A percentile compares a stretch with the other conserved stretches of the same genome.
Evolutionary conservation across 768 basidiomycete genomes (phyloP).

Genomic region (Nidularia sp.): DNA sequence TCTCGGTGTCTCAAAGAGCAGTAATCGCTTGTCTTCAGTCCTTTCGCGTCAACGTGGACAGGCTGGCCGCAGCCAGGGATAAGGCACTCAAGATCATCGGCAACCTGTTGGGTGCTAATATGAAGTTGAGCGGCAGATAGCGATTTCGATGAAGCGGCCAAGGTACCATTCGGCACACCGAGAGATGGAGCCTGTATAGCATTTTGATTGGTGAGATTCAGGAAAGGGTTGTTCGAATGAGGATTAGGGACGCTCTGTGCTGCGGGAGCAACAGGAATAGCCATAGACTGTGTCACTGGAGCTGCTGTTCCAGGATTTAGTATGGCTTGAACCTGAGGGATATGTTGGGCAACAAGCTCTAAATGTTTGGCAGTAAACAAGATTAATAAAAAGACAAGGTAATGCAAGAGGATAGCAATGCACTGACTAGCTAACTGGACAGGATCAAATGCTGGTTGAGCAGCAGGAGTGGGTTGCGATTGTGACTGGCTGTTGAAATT

Average conservation of each 20-base stretch:
- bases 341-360: conserved; percentile 44
- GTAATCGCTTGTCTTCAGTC: conserved; percentile 46
- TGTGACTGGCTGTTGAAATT: conserved; percentile 8
- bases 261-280: conserved; percentile 1
- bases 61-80: conserved; percentile 56
- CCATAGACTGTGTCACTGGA: conserved; percentile 9
- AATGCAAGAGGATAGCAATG: not conserved
- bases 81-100: conserved; percentile 40
- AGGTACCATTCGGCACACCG: conserved; percentile 21
- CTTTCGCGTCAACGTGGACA: conserved; percentile 51
- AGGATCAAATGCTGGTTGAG: conserved; percentile 26
- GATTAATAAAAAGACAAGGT: not conserved
- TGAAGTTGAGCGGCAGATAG: conserved; percentile 25
- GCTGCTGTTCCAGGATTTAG: conserved; percentile 11
- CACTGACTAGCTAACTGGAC: conserved; percentile 35
- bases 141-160: conserved; percentile 16
- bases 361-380: not conserved
- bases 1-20: conserved; percentile 62
- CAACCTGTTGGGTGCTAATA: conserved; percentile 28
- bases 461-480: conserved; percentile 10
- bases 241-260: conserved; percentile 6
- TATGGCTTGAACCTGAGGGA: conserved; percentile 41
- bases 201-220: conserved; percentile 13
- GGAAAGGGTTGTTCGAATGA: conserved; percentile 26
- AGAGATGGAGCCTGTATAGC: conserved; percentile 6